Percentiles rank a stretch among this genome's conserved stretches.
phyloP scores from a whole-genome alignment of 768 basidiomycete species.

The Cystobasidium onofrii region DNA sequence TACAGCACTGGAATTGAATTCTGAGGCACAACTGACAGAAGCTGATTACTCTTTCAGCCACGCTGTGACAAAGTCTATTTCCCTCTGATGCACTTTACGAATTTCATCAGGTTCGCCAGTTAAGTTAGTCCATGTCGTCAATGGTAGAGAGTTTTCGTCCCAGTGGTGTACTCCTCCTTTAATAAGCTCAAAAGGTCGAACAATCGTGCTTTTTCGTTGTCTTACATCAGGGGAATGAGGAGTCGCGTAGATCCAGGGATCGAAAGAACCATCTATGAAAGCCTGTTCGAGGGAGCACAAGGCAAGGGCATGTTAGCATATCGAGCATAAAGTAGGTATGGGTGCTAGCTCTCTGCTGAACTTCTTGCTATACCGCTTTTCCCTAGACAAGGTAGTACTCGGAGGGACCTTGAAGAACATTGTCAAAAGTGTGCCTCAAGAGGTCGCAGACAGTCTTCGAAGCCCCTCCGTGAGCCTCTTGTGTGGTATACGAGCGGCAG shows the following conservation, averaged over 20 bases:
- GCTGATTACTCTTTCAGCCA: conserved; percentile 53
- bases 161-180: conserved; percentile 57
- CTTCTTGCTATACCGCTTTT: too few relatives aligned
- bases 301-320: too few relatives aligned
- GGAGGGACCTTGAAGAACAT: too few relatives aligned
- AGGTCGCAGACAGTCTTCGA: too few relatives aligned
- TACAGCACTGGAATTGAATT: too few relatives aligned
- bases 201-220: conserved; percentile 61
- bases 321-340: too few relatives aligned
- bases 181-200: conserved; percentile 77
- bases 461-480: too few relatives aligned
- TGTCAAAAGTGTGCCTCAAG: too few relatives aligned
- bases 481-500: too few relatives aligned
- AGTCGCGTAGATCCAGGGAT: conserved; percentile 40
- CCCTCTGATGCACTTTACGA: conserved; percentile 67
- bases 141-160: conserved; percentile 63
- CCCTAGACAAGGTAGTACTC: too few relatives aligned
- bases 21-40: too few relatives aligned
- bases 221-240: conserved; percentile 49
- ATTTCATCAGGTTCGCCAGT: conserved; percentile 61
- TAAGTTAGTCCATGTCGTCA: conserved; percentile 50
- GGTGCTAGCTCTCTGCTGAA: too few relatives aligned
- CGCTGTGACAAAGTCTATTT: conserved; percentile 64
- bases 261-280: conserved; percentile 39
- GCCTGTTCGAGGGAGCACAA: conserved; percentile 28